Evolutionary conservation across 306 rosid genomes (phyloP), one percentile per base, ranked within the genome.

Genomic region (Datisca glomerata): DNA sequence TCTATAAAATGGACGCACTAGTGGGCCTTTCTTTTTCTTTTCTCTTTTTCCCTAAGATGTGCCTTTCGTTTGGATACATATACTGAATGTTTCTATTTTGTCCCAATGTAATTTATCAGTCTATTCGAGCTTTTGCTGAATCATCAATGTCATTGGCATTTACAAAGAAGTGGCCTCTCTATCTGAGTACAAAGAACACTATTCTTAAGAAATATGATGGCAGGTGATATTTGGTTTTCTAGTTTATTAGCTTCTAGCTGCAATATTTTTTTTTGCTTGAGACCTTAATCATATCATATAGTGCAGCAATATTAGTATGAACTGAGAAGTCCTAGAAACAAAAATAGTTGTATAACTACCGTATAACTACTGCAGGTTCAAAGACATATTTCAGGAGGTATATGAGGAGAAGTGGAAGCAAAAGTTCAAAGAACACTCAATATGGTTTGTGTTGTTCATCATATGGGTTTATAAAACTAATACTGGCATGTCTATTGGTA

Each of bases 171-270:
- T 91, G 80, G 93, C 98, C 98, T 21, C 82, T 91, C 21, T 91
- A 89, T 68, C 66, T 84, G 67, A 89, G 96, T 73, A 84, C 96
- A 66, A 89, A 84, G 59, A 89, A 89, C 63, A 89, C 98, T 21
- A 89, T 84, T 66, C 91, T 89, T 47, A 89, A 84, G 73, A 75
- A 72, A 75, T 84, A 89, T 45, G 98, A 89, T 61, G 98, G 98
- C 73, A 89, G 98, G 98, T 89, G 65, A 60, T 49, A 41, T 16
- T 61, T 57, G 7, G 37, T 41, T 68, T n/a, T 55, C 34, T 27
- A 17, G 16, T 40, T 49, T 15, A 14, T 5, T 46, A 28, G 21
- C 45, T 53, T 45, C 53, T 38, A 43, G 38, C 39, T 45, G 24
- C 14, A 32, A 25, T 12, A 12, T 23, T 41, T 39, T 10, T 22